These are phyloP conservation scores for Barbatosphaeria neglecta DNA, from an alignment of 495 filamentous ascomycete genomes.

Conservation along the genomic window DNA sequence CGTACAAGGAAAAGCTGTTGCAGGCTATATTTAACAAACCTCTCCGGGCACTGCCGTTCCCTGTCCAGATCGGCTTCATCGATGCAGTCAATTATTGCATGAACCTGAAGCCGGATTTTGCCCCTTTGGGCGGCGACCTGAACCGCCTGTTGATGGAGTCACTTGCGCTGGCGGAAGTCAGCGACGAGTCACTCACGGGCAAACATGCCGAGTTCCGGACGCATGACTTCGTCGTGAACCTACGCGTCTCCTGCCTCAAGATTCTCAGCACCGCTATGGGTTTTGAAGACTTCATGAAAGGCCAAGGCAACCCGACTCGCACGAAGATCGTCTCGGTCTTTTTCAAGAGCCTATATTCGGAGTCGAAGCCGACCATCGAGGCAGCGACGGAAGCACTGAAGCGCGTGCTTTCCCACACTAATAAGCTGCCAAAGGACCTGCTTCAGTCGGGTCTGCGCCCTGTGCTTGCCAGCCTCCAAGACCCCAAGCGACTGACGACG, in stretches of 20 bases:
- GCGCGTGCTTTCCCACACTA: conserved; percentile 73
- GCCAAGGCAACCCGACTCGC: conserved; percentile 56
- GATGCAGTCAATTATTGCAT: conserved; percentile 93
- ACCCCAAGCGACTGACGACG: conserved; percentile 80
- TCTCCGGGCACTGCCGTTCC: conserved; percentile 78
- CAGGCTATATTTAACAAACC: conserved; percentile 90
- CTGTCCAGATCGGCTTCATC: conserved; percentile 92
- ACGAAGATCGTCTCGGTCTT: conserved; percentile 85
- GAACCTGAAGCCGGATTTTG: conserved; percentile 69
- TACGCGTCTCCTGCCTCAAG: conserved; percentile 89
- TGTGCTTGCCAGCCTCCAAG: conserved; percentile 89
- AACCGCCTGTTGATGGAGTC: conserved; percentile 87
- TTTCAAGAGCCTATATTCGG: conserved; percentile 93
- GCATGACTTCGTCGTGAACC: conserved; percentile 75
- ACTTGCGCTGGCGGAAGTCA: conserved; percentile 81
- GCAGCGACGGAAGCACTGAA: conserved; percentile 83
- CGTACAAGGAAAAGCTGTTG: conserved; percentile 76
- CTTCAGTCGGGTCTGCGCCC: conserved; percentile 89
- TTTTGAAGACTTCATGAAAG: conserved; percentile 74
- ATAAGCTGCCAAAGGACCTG: conserved; percentile 89
- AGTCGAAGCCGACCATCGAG: conserved; percentile 82
- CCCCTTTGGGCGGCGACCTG: conserved; percentile 81
- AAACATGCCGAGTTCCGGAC: conserved; percentile 85
- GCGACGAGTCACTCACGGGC: conserved; percentile 73
- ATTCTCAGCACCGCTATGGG: conserved; percentile 85